These are phyloP conservation scores for Boletus rubropictus DNA, from an alignment of 768 basidiomycete genomes.

Conservation along the genomic window DNA sequence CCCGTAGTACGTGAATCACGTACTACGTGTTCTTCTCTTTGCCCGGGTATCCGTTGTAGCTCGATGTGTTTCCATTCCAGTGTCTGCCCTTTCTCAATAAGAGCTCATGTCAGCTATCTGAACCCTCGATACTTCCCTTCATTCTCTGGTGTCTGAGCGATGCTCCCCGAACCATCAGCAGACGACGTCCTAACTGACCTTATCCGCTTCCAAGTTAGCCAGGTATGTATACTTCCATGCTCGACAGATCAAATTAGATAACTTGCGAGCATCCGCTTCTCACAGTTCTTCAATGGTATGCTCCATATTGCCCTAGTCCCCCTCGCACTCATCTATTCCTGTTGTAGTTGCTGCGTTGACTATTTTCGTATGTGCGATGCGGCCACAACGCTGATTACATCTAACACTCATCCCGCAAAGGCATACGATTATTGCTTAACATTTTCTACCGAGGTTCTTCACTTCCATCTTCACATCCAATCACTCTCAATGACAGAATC, in stretches of 20 bases:
- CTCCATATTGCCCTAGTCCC: not conserved
- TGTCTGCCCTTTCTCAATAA: too few species aligned
- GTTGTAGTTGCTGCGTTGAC: conserved; percentile 17
- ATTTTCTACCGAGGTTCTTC: conserved; percentile 18
- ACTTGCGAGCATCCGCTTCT: not conserved
- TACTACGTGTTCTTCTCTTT: too few species aligned
- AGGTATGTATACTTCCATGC: conserved; percentile 6
- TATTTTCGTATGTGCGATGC: conserved; percentile 8
- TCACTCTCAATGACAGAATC: not conserved
- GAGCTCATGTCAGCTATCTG: not conserved
- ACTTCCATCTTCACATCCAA: not conserved
- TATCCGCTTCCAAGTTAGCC: conserved; percentile 16
- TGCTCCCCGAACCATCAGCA: conserved; percentile 1
- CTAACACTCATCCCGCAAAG: conserved; percentile 3
- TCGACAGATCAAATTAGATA: not conserved
- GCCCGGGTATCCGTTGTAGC: too few species aligned
- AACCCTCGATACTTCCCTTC: not conserved
- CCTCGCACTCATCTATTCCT: not conserved
- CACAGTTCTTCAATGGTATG: conserved; percentile 18
- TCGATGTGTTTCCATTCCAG: too few species aligned
- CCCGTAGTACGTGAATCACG: too few species aligned
- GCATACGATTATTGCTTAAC: conserved; percentile 22
- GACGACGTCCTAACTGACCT: conserved; percentile 8
- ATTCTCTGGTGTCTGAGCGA: not conserved
- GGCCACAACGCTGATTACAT: not conserved